Conservation (phyloP, 352 stramenopile species). For the Discostella stelligera region DNA sequence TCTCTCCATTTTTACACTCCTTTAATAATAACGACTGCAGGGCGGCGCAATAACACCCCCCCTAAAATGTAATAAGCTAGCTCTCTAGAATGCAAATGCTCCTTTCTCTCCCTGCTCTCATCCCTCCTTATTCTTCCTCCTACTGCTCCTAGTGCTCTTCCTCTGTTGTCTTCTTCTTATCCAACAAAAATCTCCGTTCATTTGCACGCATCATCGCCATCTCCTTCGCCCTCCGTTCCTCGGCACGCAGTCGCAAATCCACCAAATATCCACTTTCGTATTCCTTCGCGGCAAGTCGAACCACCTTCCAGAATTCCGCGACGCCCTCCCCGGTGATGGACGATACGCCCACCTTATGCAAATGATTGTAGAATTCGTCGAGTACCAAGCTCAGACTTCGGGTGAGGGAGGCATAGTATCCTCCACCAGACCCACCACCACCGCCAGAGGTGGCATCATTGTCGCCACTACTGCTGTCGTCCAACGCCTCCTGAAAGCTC, state of each 20-base stretch:
- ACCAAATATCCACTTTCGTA: conserved; percentile 86
- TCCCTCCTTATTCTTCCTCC: too few species aligned
- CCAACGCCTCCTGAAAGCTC: conserved; percentile 95
- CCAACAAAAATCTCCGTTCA: conserved; percentile 48
- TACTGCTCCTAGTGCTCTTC: too few species aligned
- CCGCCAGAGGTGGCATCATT: conserved; percentile 26
- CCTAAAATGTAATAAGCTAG: too few species aligned
- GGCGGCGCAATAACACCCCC: too few species aligned
- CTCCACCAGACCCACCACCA: conserved; percentile 22
- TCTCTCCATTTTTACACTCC: too few species aligned
- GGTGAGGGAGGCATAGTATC: conserved; percentile 79
- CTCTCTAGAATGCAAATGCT: too few species aligned
- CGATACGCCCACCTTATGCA: conserved; percentile 92
- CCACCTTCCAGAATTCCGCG: conserved; percentile 89
- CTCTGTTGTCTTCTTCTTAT: conserved; percentile 34
- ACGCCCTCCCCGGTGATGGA: conserved; percentile 94
- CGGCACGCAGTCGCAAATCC: conserved; percentile 75
- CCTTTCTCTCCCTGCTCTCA: too few species aligned
- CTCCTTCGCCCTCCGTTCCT: conserved; percentile 71
- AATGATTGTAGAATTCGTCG: conserved; percentile 94
- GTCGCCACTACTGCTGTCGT: conserved; percentile 76
- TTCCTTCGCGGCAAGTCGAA: conserved; percentile 88
- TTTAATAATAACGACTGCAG: too few species aligned
- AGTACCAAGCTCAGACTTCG: conserved; percentile 85
- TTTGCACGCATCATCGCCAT: conserved; percentile 53